Evolutionary conservation across 257 asterid genomes (phyloP).

Genomic region (Osmanthus fragrans): DNA sequence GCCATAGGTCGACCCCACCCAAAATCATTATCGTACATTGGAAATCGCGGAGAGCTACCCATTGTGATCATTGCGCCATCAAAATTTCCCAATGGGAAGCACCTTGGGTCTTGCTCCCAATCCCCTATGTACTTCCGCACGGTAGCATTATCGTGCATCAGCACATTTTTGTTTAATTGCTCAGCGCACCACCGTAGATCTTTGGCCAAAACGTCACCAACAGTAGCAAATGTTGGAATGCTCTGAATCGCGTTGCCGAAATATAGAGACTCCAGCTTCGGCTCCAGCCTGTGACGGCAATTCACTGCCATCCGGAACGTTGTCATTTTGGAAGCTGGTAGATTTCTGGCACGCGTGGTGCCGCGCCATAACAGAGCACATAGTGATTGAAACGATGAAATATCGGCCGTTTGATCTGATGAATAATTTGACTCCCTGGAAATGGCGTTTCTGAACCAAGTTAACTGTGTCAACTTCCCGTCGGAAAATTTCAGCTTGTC

Average conservation of each 20-base stretch:
- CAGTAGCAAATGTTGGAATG: slow-evolving; percentile 12
- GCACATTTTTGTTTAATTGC: slow-evolving; percentile 14
- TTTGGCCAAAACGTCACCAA: slow-evolving; percentile 18
- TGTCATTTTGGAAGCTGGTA: slow-evolving; percentile 2
- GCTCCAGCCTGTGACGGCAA: slow-evolving; percentile 17
- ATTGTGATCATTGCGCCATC: slow-evolving; percentile 28
- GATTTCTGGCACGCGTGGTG: slow-evolving; percentile 2
- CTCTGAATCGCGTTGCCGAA: slow-evolving; percentile 19
- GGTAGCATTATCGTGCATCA: neutral
- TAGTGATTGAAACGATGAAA: slow-evolving; percentile 14
- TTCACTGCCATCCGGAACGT: slow-evolving; percentile 18
- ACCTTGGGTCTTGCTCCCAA: slow-evolving; percentile 34
- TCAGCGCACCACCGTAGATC: slow-evolving; percentile 25
- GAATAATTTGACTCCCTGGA: neutral
- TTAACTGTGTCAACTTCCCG: neutral
- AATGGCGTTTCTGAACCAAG: slow-evolving; percentile 1
- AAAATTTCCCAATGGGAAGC: slow-evolving; percentile 16
- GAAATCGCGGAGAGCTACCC: slow-evolving; percentile 57
- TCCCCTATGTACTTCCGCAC: slow-evolving; percentile 15
- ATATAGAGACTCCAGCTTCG: slow-evolving; percentile 12
- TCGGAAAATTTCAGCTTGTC: neutral
- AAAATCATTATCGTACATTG: slow-evolving; percentile 50
- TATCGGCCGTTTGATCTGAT: neutral
- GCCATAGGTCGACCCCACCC: slow-evolving; percentile 54
- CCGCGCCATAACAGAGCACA: slow-evolving; percentile 14